phyloP scores from a whole-genome alignment of 495 filamentous ascomycete species.

The Entonaema liquescens region DNA sequence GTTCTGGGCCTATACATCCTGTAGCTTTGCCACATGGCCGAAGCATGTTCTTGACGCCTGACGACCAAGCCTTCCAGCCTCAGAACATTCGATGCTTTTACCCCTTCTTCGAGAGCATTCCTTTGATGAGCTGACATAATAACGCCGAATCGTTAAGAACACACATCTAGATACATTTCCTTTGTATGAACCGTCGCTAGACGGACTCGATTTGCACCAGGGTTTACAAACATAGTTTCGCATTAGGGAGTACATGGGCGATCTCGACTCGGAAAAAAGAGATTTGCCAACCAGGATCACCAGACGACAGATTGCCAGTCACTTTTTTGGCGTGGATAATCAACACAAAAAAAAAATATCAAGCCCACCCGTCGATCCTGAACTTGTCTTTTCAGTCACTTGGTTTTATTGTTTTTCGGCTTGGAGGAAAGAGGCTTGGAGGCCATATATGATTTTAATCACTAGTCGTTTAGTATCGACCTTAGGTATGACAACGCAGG shows the following conservation, averaged over 20 bases:
- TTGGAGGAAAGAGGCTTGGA: constrained; percentile 4
- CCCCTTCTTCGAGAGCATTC: constrained; percentile 1
- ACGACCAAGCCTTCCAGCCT: neutral
- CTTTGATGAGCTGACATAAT: constrained; percentile 6
- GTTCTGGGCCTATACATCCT: constrained; percentile 2
- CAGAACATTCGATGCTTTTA: constrained; percentile 11
- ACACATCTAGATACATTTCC: constrained; percentile 36
- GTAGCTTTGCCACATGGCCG: constrained; percentile 4
- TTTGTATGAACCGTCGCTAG: constrained; percentile 38
- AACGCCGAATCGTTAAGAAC: constrained; percentile 17
- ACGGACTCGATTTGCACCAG: constrained; percentile 23
- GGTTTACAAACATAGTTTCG: constrained; percentile 34
- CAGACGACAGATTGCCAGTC: constrained; percentile 5
- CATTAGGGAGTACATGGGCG: constrained; percentile 27
- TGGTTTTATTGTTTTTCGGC: constrained; percentile 18
- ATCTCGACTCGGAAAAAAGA: constrained; percentile 18
- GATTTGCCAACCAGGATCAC: constrained; percentile 12
- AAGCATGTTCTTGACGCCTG: constrained; percentile 16
- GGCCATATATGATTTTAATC: constrained; percentile 28
- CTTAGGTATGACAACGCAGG: neutral
- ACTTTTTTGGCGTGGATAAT: constrained; percentile 9
- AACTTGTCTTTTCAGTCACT: constrained; percentile 27
- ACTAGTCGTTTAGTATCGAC: constrained; percentile 14
- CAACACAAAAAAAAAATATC: constrained; percentile 1
- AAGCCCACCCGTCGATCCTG: constrained; percentile 1